phyloP scores from a whole-genome alignment of 345 rosid species.

The Clausena lansium region DNA sequence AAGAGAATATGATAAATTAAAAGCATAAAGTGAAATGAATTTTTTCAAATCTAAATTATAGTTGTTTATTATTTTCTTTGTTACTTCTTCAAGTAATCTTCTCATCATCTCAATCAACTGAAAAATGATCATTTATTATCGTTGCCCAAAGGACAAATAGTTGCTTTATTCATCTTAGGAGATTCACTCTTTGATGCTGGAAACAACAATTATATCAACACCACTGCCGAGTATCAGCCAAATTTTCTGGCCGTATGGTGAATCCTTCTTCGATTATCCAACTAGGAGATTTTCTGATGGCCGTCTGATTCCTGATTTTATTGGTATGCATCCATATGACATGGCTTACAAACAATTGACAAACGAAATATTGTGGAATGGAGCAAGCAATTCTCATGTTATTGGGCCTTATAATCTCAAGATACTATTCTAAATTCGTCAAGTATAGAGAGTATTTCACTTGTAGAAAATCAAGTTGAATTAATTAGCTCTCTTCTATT shows the following conservation, averaged over 20 bases:
- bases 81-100: neutral
- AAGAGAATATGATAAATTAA: too few species aligned
- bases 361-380: conserved; percentile 50
- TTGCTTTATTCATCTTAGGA: conserved; percentile 6
- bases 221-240: neutral
- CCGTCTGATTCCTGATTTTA: conserved; percentile 2
- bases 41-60: neutral
- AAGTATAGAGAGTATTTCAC: neutral
- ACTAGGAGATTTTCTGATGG: conserved; percentile 11
- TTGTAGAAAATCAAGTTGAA: too few species aligned
- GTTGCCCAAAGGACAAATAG: neutral
- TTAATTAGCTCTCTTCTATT: neutral
- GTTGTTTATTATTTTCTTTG: neutral
- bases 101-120: neutral
- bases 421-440: conserved; percentile 37
- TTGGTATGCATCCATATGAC: neutral
- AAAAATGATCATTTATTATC: neutral
- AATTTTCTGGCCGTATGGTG: neutral
- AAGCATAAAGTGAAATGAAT: too few species aligned
- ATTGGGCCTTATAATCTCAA: conserved; percentile 48
- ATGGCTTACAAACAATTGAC: conserved; percentile 52
- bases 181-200: conserved; percentile 20
- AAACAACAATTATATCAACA: conserved; percentile 20
- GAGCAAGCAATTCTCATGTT: conserved; percentile 24
- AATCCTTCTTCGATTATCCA: neutral